Base-by-base conservation (phyloP, 148 eudicot species). In the Nyssa sinensis region DNA sequence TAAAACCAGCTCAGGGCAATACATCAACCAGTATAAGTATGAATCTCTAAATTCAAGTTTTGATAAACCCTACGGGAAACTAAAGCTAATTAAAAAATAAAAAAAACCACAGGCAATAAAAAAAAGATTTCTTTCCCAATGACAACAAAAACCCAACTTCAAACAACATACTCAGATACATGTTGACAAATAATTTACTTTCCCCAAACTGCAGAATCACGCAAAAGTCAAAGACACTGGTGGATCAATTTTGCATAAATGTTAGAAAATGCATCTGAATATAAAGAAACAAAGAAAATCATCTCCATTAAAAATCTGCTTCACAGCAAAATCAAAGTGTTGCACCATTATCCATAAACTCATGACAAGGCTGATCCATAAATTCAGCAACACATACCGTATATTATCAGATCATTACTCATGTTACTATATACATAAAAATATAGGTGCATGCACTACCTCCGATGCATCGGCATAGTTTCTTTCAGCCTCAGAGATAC, bases 401-500 rank as follows among this genome's bases (percentile, higher is more conserved):
- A 19, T 74, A 5, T 9, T 35, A 66, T 12, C 7, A 24, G 13
- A 80, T 14, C 29, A 75, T 60, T 35, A 34, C 74, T 16, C 66
- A 24, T 74, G 21, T n/a, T n/a, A n/a, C n/a, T n/a, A 80, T 33
- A 57, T 6, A 27, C 23, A 3, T 55, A 59, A 10, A 62, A 34
- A 29, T 10, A 62, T 30, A 55, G 25, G 19, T 37, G 63, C 65
- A 28, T 64, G 31, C 23, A 62, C 66, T 82, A 87, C 98, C 91
- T 93, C 91, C 83, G 89, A 70, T 55, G 93, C 86, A 80, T 88
- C 90, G 78, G 90, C 83, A 76, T 81, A 87, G 73, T 82, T 89
- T 67, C 80, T 86, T 79, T 93, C 98, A 68, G 83, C 86, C 75
- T 89, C 85, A 72, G 78, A 60, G 53, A 91, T 80, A 70, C 86